phyloP scores from a whole-genome alignment of 2,329 filamentous ascomycete species.

The Talaromyces sp. region DNA sequence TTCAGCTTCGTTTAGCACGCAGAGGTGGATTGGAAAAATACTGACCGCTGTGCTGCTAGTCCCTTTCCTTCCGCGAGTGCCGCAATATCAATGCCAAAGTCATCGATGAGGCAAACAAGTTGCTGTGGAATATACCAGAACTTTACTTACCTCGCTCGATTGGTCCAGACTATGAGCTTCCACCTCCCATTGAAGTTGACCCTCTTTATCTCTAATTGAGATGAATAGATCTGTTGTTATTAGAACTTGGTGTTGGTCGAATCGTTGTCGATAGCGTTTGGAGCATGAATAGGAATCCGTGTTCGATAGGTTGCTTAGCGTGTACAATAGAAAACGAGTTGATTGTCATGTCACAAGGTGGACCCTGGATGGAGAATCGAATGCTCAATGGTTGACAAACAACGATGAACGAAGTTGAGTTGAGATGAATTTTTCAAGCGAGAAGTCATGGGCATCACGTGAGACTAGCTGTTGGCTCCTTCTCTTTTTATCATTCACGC shows the following conservation, averaged over 20 bases:
- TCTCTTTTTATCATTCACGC: background rate
- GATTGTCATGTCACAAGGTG: background rate
- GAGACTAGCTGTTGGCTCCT: background rate
- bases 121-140: slow-evolving; percentile 31
- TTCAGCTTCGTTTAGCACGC: background rate
- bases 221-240: background rate
- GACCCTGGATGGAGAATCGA: background rate
- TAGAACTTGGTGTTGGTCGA: background rate
- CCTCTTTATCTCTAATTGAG: slow-evolving; percentile 18
- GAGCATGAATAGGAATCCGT: background rate
- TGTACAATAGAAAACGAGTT: background rate
- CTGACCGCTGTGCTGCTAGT: slow-evolving; percentile 22
- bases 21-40: background rate
- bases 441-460: background rate
- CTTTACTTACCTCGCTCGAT: slow-evolving; percentile 27
- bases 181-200: slow-evolving; percentile 29
- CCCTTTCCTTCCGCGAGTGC: slow-evolving; percentile 32
- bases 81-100: slow-evolving; percentile 26
- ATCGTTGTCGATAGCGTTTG: background rate
- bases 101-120: slow-evolving; percentile 28
- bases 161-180: background rate
- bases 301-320: background rate
- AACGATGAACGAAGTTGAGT: background rate
- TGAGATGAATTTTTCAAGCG: background rate
- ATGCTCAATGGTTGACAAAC: background rate